These are phyloP conservation scores for Neonectria ditissima DNA, from an alignment of 2,329 filamentous ascomycete species.

Conservation along the genomic window DNA sequence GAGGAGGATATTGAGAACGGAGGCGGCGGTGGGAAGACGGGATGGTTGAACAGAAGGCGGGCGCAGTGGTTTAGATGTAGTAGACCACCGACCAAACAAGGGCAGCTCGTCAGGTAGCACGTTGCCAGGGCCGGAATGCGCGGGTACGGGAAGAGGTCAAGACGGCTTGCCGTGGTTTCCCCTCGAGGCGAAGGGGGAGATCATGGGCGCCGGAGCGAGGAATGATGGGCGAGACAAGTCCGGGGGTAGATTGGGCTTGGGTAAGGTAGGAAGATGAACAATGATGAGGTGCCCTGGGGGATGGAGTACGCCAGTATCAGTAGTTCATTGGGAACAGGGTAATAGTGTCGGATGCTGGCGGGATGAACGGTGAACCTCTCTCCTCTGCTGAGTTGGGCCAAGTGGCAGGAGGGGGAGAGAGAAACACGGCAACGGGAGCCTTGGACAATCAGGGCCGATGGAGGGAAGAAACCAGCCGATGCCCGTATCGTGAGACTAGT, in stretches of 20 bases:
- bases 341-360: constrained; percentile 20
- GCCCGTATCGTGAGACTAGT: not conserved
- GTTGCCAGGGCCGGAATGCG: constrained; percentile 44
- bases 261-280: not conserved
- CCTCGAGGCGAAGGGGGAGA: constrained; percentile 48
- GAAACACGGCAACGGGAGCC: not conserved
- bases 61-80: constrained; percentile 42
- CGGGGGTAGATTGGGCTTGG: constrained; percentile 19
- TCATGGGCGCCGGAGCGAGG: constrained; percentile 44
- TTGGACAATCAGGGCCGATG: not conserved
- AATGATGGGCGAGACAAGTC: constrained; percentile 54
- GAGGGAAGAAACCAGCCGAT: not conserved
- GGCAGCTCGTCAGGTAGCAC: constrained; percentile 42
- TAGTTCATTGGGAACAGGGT: constrained; percentile 5
- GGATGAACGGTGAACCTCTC: constrained; percentile 10
- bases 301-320: not conserved
- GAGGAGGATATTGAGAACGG: constrained; percentile 24
- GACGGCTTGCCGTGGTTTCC: constrained; percentile 35
- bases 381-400: not conserved
- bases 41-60: constrained; percentile 28
- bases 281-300: constrained; percentile 14
- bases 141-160: constrained; percentile 31
- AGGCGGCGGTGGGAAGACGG: constrained; percentile 13
- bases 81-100: constrained; percentile 42
- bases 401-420: constrained; percentile 1